Percentiles rank a stretch among this genome's conserved stretches.
Conservation (phyloP, 768 basidiomycete genomes). For the Serpula lacrymans region DNA sequence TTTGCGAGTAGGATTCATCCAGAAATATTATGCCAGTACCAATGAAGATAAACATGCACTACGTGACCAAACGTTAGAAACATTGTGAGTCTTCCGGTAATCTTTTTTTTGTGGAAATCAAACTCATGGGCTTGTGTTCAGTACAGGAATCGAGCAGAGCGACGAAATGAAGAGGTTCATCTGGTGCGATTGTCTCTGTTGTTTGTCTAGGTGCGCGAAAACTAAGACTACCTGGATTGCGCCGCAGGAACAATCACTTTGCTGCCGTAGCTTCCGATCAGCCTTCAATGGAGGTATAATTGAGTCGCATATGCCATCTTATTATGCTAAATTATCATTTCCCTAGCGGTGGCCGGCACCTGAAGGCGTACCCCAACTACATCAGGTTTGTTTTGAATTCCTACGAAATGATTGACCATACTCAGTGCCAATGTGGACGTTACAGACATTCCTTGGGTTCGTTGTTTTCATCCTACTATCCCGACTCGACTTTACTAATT, state of each 20-base stretch:
- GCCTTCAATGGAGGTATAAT: conserved; percentile 56
- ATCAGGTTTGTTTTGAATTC: conserved; percentile 43
- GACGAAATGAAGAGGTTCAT: conserved; percentile 71
- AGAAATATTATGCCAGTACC: conserved; percentile 44
- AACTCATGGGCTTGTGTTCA: conserved; percentile 18
- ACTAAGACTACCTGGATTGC: no score
- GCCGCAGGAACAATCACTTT: conserved; percentile 71
- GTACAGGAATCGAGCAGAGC: conserved; percentile 65
- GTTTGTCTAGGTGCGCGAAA: no score
- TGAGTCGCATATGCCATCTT: not conserved
- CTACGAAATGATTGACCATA: not conserved
- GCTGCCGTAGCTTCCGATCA: conserved; percentile 68
- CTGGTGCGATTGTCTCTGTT: conserved; percentile 42
- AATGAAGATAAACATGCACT: conserved; percentile 45
- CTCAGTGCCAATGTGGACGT: conserved; percentile 5
- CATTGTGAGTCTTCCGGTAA: conserved; percentile 42
- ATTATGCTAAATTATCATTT: conserved; percentile 5
- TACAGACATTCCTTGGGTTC: conserved; percentile 63
- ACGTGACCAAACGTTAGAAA: conserved; percentile 36
- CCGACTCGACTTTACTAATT: no score
- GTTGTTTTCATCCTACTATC: no score
- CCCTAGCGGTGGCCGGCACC: conserved; percentile 52
- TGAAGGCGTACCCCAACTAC: conserved; percentile 42
- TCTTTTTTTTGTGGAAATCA: not conserved
- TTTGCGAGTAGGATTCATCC: conserved; percentile 59